Evolutionary conservation across 2,329 filamentous ascomycete genomes (phyloP), one percentile per base, ranked within the genome.

Genomic region (Pseudogymnoascus sp.): DNA sequence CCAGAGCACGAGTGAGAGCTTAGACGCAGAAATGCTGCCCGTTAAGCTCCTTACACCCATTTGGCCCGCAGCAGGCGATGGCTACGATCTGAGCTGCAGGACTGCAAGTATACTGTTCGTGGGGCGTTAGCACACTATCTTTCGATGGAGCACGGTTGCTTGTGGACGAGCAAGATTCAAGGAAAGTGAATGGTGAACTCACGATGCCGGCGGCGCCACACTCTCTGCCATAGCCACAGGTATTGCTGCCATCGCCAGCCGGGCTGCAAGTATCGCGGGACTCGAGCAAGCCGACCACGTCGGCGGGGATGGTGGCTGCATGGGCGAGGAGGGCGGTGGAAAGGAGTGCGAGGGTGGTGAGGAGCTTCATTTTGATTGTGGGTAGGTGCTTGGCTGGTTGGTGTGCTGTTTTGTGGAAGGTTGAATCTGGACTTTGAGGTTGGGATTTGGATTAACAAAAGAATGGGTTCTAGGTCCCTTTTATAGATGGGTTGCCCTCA

Each of bases 21-120:
- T 19, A 55, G n/a, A 55, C 28, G 49, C 49, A 55, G 49, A 19
- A 55, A 33, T n/a, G 28, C 4, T 55, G 25, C 2, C 9, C 25
- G 14, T 55, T 55, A 7, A 55, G 19, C 11, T 1, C 1, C 28
- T 33, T 19, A 16, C 49, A 55, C 5, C 49, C 49, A n/a, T 55
- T 55, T 9, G 49, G n/a, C 9, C 49, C 49, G 16, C 49, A 55
- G 28, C 49, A 55, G n/a, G 49, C 49, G 49, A 55, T 55, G n/a
- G 49, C 49, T 19, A 55, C 49, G 8, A 55, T 33, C 11, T 33
- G 25, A 19, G 25, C 49, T 1, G 49, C 2, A 1, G 28, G 4
- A 7, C 49, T 55, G 5, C 49, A 55, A 4, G 49, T 55, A 33
- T 55, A 55, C 49, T 55, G 19, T n/a, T 7, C n/a, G 9, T 23